phyloP scores from a whole-genome alignment of 2,329 filamentous ascomycete species.

The Fusarium continuum region DNA sequence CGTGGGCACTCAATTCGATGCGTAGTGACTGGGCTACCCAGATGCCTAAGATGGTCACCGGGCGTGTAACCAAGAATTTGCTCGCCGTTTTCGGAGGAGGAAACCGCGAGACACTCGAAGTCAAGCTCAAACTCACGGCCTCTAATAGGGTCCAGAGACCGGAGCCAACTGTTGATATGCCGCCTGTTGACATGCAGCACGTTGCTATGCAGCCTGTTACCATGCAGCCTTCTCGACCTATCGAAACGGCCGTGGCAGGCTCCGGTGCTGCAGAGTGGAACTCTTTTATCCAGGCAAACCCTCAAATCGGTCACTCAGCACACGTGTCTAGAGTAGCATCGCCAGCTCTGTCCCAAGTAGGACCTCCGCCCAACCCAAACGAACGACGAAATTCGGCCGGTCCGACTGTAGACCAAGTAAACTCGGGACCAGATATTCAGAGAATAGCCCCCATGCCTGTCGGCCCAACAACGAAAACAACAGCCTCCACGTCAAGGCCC shows the following conservation, averaged over 20 bases:
- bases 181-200: conserved; percentile 10
- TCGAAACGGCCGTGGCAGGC: conserved; percentile 53
- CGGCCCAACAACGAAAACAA: conserved; percentile 35
- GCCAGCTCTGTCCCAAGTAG: conserved; percentile 50
- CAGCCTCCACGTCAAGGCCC: conserved; percentile 58
- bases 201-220: neutral
- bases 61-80: conserved; percentile 87
- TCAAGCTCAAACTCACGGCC: conserved; percentile 86
- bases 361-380: conserved; percentile 27
- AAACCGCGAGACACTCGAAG: conserved; percentile 87
- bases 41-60: conserved; percentile 81
- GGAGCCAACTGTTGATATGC: conserved; percentile 39
- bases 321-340: conserved; percentile 49
- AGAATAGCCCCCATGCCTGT: conserved; percentile 50
- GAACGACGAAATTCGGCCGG: conserved; percentile 44
- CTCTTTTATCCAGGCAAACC: conserved; percentile 77
- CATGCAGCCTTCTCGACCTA: conserved; percentile 28
- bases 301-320: conserved; percentile 55
- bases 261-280: conserved; percentile 81
- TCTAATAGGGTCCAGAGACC: conserved; percentile 67
- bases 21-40: conserved; percentile 55
- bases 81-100: conserved; percentile 86
- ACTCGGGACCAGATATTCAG: conserved; percentile 45
- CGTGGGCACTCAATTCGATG: conserved; percentile 72
- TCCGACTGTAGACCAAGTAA: conserved; percentile 27